Evolutionary conservation across 2,329 filamentous ascomycete species (phyloP).

Genomic region (Fusarium burgessii): DNA sequence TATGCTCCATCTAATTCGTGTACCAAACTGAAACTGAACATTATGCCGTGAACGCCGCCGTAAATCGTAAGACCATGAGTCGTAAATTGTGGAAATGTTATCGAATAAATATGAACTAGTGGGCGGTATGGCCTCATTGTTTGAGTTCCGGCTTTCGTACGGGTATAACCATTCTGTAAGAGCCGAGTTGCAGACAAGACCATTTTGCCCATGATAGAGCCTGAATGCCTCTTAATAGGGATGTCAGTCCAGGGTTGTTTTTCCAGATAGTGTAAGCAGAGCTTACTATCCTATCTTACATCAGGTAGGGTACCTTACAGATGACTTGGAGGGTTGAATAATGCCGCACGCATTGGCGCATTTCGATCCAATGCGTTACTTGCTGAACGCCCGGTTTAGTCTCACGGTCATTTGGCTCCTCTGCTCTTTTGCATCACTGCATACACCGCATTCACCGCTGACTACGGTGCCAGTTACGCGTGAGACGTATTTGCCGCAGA

Average conservation of each 20-base stretch:
- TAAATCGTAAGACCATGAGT: slow-evolving; percentile 34
- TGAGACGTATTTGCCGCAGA: slow-evolving; percentile 47
- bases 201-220: slow-evolving; percentile 6
- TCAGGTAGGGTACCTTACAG: slow-evolving; percentile 16
- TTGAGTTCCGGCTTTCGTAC: slow-evolving; percentile 2
- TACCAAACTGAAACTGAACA: slow-evolving; percentile 17
- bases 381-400: slow-evolving; percentile 43
- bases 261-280: slow-evolving; percentile 18
- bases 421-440: slow-evolving; percentile 38
- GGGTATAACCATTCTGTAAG: neutral
- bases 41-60: slow-evolving; percentile 31
- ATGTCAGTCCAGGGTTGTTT: slow-evolving; percentile 12
- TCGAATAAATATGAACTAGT: slow-evolving; percentile 1
- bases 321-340: slow-evolving; percentile 4
- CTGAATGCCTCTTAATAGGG: slow-evolving; percentile 5
- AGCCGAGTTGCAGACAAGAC: slow-evolving; percentile 4
- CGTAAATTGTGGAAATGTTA: slow-evolving; percentile 26
- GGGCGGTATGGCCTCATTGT: neutral
- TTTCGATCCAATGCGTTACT: slow-evolving; percentile 14
- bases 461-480: slow-evolving; percentile 42
- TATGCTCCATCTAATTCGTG: slow-evolving; percentile 25
- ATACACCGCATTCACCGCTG: slow-evolving; percentile 44
- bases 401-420: slow-evolving; percentile 35
- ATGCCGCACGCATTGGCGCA: slow-evolving; percentile 2
- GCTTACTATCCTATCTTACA: slow-evolving; percentile 12